phyloP scores from a whole-genome alignment of 768 basidiomycete species.

The Auricularia cornea region DNA sequence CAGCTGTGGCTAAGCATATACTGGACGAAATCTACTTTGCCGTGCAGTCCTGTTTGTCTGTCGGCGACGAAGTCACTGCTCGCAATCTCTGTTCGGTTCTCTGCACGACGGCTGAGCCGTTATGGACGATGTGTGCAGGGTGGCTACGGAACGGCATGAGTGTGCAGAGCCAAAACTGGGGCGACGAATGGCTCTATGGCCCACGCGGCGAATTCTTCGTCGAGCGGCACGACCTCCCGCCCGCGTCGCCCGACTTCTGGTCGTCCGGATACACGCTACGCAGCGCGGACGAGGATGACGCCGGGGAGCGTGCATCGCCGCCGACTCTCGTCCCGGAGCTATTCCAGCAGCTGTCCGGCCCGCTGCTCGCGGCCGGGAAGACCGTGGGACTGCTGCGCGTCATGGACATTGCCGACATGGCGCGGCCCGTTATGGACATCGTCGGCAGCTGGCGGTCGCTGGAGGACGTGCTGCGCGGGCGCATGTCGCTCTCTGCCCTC shows the following conservation, averaged over 20 bases:
- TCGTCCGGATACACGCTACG: conserved; percentile 57
- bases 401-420: not conserved
- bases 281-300: conserved; percentile 24
- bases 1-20: conserved; percentile 46
- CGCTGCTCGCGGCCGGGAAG: conserved; percentile 63
- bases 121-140: conserved; percentile 62
- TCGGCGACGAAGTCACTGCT: conserved; percentile 47
- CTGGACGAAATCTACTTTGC: conserved; percentile 55
- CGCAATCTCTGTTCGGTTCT: conserved; percentile 56
- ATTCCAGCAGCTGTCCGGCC: conserved; percentile 49
- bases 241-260: conserved; percentile 71
- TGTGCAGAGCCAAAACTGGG: conserved; percentile 12
- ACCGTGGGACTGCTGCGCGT: conserved; percentile 63
- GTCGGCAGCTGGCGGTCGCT: not conserved
- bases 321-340: conserved; percentile 50
- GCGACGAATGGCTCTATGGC: not conserved
- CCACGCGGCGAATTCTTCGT: conserved; percentile 73
- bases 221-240: conserved; percentile 44
- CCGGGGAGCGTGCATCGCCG: no score
- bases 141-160: conserved; percentile 76
- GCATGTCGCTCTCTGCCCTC: not conserved
- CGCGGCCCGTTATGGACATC: not conserved
- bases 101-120: conserved; percentile 52
- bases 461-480: not conserved
- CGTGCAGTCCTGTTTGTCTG: conserved; percentile 50